Base-by-base conservation (phyloP, 306 rosid species). In the Cercis canadensis region DNA sequence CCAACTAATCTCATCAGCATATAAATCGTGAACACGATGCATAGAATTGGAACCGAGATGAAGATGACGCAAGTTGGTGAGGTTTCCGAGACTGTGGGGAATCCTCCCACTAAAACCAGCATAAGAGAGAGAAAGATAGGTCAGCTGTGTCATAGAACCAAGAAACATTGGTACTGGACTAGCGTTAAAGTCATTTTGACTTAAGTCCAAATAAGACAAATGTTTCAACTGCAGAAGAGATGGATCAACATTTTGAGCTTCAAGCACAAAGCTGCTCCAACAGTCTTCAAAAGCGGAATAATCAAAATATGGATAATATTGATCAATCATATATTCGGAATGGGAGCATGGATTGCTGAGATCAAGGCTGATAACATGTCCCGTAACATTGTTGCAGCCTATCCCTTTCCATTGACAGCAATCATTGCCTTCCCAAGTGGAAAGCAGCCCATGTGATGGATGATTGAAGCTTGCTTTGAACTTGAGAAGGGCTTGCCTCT, bases 31-130 rank as follows among this genome's bases (percentile, higher is more conserved):
- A n/a, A n/a, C n/a, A n/a, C n/a, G n/a, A n/a, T 24, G 1, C 29
- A 24, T 24, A 3, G 29, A 6, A 2, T 31, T 4, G 68, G 10
- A 40, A 21, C 55, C 14, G 31, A 31, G 37, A 43, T 5, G 13
- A 47, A 62, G 74, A 62, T 24, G 70, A 12, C 3, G 19, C 56
- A 39, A n/a, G 57, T 34, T 66, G 24, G 14, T 45, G 6, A 69
- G 62, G 62, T 56, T 56, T 31, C 18, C 62, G 24, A 56, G 18
- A 29, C 10, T 32, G 4, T 29, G 4, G 5, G 40, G 62, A 29
- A 29, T 7, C 11, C 17, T 12, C 1, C 62, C 40, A 11, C 17
- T 5, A 12, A 56, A 31, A 12, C 1, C 21, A 24, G 62, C 14
- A 12, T 13, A 0, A 5, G 62, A 56, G 6, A 56, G 4, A 5